phyloP scores from a whole-genome alignment of 2,329 filamentous ascomycete species.

The Capronia americana region DNA sequence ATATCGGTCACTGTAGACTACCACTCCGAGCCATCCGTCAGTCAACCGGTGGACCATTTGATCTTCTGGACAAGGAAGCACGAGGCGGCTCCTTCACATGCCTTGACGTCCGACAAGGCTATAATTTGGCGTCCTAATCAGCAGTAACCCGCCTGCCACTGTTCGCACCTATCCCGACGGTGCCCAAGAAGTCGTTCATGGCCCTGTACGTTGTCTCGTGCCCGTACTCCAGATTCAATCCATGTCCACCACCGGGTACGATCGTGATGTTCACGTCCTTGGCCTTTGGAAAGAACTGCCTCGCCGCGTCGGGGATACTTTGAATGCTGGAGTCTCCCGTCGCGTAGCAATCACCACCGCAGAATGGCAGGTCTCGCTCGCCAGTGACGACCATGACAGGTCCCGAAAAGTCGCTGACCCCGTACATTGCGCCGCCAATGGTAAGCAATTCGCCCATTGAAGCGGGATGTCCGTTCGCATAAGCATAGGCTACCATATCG shows the following conservation, averaged over 20 bases:
- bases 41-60: not conserved
- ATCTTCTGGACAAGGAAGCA: not conserved
- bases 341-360: conserved; percentile 65
- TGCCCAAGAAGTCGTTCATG: conserved; percentile 25
- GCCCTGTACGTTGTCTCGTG: conserved; percentile 48
- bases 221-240: conserved; percentile 57
- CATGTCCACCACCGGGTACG: conserved; percentile 60
- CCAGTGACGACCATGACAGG: conserved; percentile 67
- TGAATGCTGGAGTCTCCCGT: conserved; percentile 49
- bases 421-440: conserved; percentile 50
- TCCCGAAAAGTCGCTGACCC: conserved; percentile 52
- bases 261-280: conserved; percentile 61
- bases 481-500: conserved; percentile 55
- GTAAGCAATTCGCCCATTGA: conserved; percentile 66
- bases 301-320: conserved; percentile 55
- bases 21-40: too few species aligned
- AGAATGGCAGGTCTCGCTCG: conserved; percentile 61
- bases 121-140: not conserved
- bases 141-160: not conserved
- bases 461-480: conserved; percentile 61
- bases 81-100: not conserved
- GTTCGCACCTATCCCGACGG: conserved; percentile 5
- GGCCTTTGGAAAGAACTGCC: conserved; percentile 53
- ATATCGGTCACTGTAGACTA: not conserved
- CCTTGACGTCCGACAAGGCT: not conserved